Conservation (phyloP, 345 rosid species). For the Eucalyptus pauciflora region DNA sequence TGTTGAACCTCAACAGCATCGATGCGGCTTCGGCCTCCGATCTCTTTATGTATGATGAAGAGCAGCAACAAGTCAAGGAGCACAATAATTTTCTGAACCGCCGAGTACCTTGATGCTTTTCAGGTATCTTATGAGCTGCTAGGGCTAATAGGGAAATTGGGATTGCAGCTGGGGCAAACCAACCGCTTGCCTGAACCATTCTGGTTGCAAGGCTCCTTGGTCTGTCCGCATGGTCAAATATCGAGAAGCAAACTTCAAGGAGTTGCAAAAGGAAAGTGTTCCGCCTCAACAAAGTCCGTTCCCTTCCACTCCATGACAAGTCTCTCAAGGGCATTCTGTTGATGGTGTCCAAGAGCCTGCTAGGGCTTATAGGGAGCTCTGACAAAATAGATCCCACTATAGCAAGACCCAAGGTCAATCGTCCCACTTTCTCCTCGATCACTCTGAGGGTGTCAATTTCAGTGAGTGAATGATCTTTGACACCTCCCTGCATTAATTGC, state of each 20-base stretch:
- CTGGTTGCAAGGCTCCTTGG: constrained; percentile 86
- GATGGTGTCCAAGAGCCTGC: constrained; percentile 76
- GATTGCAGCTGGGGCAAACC: constrained; percentile 86
- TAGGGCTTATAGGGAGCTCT: constrained; percentile 85
- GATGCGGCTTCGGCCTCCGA: constrained; percentile 81
- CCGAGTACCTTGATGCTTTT: constrained; percentile 40
- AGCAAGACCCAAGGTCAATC: constrained; percentile 73
- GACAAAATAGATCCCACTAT: constrained; percentile 75
- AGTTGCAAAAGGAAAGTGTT: constrained; percentile 67
- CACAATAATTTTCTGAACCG: constrained; percentile 43
- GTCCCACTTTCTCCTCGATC: constrained; percentile 78
- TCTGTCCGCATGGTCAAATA: constrained; percentile 88
- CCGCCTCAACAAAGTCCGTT: constrained; percentile 27
- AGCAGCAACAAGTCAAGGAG: constrained; percentile 60
- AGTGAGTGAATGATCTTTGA: constrained; percentile 42
- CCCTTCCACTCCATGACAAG: constrained; percentile 46
- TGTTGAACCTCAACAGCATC: constrained; percentile 72
- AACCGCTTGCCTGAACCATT: constrained; percentile 81
- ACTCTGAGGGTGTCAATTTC: constrained; percentile 69
- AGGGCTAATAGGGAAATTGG: constrained; percentile 57
- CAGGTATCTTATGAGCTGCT: constrained; percentile 78
- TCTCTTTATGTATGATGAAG: constrained; percentile 45
- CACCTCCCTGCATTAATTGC: constrained; percentile 69
- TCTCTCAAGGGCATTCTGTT: constrained; percentile 80
- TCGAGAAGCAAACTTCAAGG: constrained; percentile 90